Percentiles rank a stretch among this genome's conserved stretches.
These are phyloP conservation scores for Boletellus emodensis DNA, from an alignment of 768 basidiomycete genomes.

Conservation along the genomic window DNA sequence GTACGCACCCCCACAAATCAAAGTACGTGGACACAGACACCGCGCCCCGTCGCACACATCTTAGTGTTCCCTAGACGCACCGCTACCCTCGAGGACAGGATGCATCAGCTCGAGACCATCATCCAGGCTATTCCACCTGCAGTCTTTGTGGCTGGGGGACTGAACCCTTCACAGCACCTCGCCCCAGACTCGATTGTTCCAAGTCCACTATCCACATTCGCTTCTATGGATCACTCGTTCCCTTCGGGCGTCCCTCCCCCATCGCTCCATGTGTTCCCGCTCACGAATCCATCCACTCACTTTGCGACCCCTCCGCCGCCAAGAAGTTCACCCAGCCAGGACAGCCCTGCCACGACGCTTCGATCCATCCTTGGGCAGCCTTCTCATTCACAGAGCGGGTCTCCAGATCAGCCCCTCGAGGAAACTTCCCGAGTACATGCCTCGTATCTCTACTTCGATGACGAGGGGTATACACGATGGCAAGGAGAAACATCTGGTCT, in stretches of 20 bases:
- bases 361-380: constrained; percentile 37
- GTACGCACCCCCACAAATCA: constrained; percentile 83
- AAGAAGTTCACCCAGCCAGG: constrained; percentile 41
- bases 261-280: constrained; percentile 70
- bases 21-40: constrained; percentile 50
- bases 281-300: constrained; percentile 78
- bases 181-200: constrained; percentile 30
- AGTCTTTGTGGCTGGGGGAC: constrained; percentile 63
- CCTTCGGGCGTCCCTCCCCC: constrained; percentile 71
- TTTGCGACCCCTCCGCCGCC: constrained; percentile 48
- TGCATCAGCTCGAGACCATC: constrained; percentile 82
- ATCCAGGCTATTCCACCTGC: constrained; percentile 82
- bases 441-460: constrained; percentile 82
- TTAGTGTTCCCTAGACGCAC: constrained; percentile 49
- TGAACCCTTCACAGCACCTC: constrained; percentile 33
- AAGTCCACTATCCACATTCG: constrained; percentile 36
- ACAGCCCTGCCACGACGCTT: constrained; percentile 42
- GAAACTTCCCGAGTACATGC: constrained; percentile 65
- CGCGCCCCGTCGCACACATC: constrained; percentile 6
- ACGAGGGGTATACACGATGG: constrained; percentile 85
- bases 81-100: constrained; percentile 80
- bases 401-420: constrained; percentile 46
- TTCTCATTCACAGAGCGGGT: constrained; percentile 24
- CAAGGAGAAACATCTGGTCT: constrained; percentile 92
- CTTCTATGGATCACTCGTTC: constrained; percentile 38